Base-by-base conservation (phyloP, 108 stramenopile genomes). In the Skeletonema potamos region DNA sequence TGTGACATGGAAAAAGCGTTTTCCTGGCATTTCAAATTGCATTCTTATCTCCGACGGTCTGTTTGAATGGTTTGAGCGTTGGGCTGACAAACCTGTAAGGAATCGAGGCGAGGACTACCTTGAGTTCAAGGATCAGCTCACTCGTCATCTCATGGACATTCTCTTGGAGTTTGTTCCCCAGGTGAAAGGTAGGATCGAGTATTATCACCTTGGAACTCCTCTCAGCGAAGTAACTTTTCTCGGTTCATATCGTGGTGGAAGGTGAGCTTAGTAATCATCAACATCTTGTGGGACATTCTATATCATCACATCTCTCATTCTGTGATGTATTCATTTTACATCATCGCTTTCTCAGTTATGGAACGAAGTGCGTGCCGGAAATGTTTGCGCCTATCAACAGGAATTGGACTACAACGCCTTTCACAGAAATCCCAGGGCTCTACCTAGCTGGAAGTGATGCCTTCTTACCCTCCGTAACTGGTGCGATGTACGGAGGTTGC, bases 401-500 rank as follows among this genome's bases (percentile, higher is more conserved):
- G 29, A 46, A 64, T 6, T 81, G 79, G 79, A 81, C 79, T 4
- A 81, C 79, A 36, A 76, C 69, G 0, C 79, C 79, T 3, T 65
- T 30, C 64, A 81, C 79, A 26, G 64, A 51, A 0, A 65, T 81
- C 36, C 69, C 69, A 27, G 79, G 79, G 18, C 75, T 81, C 6
- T 81, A 76, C 54, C 61, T 81, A 10, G 74, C 79, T 6, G 79
- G 79, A 20, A 72, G 70, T 27, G 79, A 81, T 61, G 79, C 79
- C 9, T 81, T 81, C 41, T 27, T 81, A 6, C 79, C 79, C 4
- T 36, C 61, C n/a, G 79, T 81, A 2, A 59, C 58, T 8, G 79
- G 79, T 24, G 79, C 79, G 10, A 81, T 81, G 79, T 81, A 81
- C 29, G 79, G 79, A n/a, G 79, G 79, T 0, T 76, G 74, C 63